Evolutionary conservation across 2,329 filamentous ascomycete genomes (phyloP), one percentile per base, ranked within the genome.

Genomic region (Penicillium occitanis): DNA sequence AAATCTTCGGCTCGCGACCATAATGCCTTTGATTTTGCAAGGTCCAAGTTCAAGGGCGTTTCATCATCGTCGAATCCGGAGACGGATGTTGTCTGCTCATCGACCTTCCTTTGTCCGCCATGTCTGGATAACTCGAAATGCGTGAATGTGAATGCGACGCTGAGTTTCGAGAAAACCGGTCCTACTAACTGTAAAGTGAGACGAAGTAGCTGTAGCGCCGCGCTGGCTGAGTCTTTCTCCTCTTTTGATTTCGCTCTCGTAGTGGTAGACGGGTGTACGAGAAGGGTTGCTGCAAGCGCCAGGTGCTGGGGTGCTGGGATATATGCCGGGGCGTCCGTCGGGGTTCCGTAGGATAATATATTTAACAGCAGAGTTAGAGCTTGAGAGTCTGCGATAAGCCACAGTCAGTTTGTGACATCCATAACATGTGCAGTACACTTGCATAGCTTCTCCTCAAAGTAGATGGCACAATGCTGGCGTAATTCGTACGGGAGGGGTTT

Each of bases 1-100:
- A 98, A 96, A 74, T 96, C 92, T 68, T 91, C 88, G 0, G 90
- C 91, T n/a, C 87, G 85, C 17, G 80, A 81, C 87, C 91, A 97
- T 1, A 97, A 69, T 35, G 90, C 89, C 51, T 87, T 84, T 14
- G 85, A 81, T 61, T 86, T 85, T 1, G 89, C 88, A 66, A 92
- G 82, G 10, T 84, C 82, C 6, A 86, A 83, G 50, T 83, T 81
- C 42, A 93, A 78, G 10, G 80, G 78, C 55, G 85, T 85, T 0
- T 82, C 81, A 11, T 80, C 77, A 6, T 82, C 80, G 28, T 69
- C 68, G 37, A 33, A 64, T 7, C 25, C 67, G 57, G 59, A 63
- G 33, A 63, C 42, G 4, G 59, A 44, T 48, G 57, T 57, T 11
- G 55, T 66, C 2, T 55, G 60, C 28, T 74, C 68, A 66, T 79